Evolutionary conservation across 345 rosid genomes (phyloP).

Genomic region (Moringa oleifera): DNA sequence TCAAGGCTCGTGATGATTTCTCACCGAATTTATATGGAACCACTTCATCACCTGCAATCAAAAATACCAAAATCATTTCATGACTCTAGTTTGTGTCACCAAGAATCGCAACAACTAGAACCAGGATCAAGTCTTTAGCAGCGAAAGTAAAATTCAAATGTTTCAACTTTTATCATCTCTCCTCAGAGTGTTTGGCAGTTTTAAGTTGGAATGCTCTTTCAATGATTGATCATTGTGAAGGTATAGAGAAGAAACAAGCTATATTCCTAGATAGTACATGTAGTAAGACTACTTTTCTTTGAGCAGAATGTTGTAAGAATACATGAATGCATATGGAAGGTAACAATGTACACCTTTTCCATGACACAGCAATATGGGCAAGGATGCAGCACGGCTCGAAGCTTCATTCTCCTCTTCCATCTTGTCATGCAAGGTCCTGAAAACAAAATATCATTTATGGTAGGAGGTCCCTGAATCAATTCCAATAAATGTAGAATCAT

Average conservation of each 20-base stretch:
- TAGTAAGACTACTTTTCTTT: no score
- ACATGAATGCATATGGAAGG: constrained; percentile 15
- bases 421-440: constrained; percentile 61
- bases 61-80: constrained; percentile 11
- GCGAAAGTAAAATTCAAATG: no score
- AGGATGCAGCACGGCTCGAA: constrained; percentile 59
- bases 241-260: not conserved
- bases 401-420: constrained; percentile 46
- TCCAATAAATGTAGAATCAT: no score
- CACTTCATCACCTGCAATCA: constrained; percentile 76
- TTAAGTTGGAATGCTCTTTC: constrained; percentile 1
- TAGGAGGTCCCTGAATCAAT: not conserved
- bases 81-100: not conserved
- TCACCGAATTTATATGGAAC: constrained; percentile 85
- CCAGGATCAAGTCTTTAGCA: not conserved
- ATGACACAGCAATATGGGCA: constrained; percentile 82
- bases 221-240: no score
- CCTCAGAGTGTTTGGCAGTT: not conserved
- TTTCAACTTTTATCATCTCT: no score
- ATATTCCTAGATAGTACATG: not conserved
- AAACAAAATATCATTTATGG: not conserved
- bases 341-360: constrained; percentile 57
- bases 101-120: not conserved
- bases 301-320: no score
- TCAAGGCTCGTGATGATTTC: constrained; percentile 61